Conservation (phyloP, 805 yeast genomes). For the Metschnikowia lachancei region DNA sequence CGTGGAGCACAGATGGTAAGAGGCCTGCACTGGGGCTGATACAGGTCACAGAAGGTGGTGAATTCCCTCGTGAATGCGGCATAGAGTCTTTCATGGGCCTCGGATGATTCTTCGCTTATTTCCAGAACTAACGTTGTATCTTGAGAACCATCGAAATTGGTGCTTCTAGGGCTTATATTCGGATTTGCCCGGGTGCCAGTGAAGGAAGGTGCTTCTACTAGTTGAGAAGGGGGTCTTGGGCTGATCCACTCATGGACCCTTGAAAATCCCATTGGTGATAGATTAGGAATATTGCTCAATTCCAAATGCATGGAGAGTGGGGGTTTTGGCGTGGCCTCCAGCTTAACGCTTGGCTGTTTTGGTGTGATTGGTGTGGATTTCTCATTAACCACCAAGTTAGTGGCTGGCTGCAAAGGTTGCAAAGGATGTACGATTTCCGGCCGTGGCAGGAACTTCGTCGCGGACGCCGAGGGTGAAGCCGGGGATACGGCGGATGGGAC, state of each 20-base stretch:
- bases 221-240: background rate
- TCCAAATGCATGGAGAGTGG: background rate
- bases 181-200: background rate
- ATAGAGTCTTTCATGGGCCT: too few species aligned
- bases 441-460: too few species aligned
- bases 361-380: too few species aligned
- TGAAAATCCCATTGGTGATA: background rate
- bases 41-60: background rate
- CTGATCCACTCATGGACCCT: background rate
- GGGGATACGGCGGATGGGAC: background rate
- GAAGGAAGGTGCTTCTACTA: background rate
- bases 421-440: too few species aligned
- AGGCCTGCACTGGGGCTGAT: background rate
- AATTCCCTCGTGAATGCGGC: too few species aligned
- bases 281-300: background rate
- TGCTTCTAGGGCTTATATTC: background rate
- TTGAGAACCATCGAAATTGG: background rate
- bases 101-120: too few species aligned
- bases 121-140: background rate
- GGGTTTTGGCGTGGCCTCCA: background rate
- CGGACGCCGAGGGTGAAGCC: too few species aligned
- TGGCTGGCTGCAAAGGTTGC: slow-evolving; percentile 8
- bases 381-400: background rate
- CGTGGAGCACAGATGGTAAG: background rate
- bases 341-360: background rate